Evolutionary conservation across 164 flowering plant genomes (phyloP), one percentile per base, ranked within the genome.

Genomic region (Sedum album): DNA sequence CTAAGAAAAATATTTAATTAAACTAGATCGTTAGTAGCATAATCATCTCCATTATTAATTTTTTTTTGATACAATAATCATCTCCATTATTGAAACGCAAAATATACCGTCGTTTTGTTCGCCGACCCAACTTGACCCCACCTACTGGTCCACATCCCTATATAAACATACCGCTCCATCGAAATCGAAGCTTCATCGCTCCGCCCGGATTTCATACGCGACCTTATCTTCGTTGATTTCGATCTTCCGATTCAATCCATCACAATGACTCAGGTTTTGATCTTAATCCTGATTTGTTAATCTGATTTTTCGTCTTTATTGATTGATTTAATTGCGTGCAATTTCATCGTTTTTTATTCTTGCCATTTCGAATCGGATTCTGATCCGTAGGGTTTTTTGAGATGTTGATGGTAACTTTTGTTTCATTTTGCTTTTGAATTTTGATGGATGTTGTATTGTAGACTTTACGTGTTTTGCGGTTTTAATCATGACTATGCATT

Each of bases 211-310:
- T 55, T 6, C 60, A 2, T 10, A 53, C 26, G 60, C 9, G 17
- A 55, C 17, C 28, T 14, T 15, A 23, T 44, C n/a, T 15, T 57
- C 62, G 2, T 5, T 10, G 17, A 44, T 10, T 44, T 17, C 49
- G 1, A 33, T 57, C 0, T 28, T 57, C 62, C 62, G 62, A 57
- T 57, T 25, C 31, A 8, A 23, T 57, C 62, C 62, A 11, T 28
- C 20, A 28, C 31, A 33, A 57, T 57, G 62, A 57, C 62, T 57
- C 62, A 57, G 62, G 62, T 57, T 57, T 55, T 14, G n/a, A n/a
- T n/a, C n/a, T 35, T 7, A 11, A 6, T 5, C 0, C 21, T 2
- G 7, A 3, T 5, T n/a, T 51, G n/a, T 51, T 46, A 15, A 0
- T 21, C 28, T 21, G 26, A 21, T 21, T 51, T n/a, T 51, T 8